Evolutionary conservation across 352 stramenopile genomes (phyloP).

Genomic region (Pythium aristosporum): DNA sequence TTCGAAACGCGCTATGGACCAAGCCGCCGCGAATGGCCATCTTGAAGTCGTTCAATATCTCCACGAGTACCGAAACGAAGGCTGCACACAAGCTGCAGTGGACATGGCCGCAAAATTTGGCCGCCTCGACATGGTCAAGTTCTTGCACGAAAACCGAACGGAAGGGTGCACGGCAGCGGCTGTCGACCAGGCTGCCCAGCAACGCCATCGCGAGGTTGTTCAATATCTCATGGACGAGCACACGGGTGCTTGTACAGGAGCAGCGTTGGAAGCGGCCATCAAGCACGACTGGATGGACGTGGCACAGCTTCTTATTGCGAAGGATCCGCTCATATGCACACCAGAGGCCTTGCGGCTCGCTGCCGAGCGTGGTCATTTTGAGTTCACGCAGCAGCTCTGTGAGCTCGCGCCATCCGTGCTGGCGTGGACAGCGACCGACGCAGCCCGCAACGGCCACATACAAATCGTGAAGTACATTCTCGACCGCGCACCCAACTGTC

Average conservation of each 20-base stretch:
- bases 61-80: not conserved
- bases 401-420: not conserved
- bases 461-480: constrained; percentile 1
- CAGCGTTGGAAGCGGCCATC: not conserved
- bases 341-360: not conserved
- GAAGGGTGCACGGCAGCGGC: not conserved
- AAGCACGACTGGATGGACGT: constrained; percentile 1
- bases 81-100: not conserved
- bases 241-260: not conserved
- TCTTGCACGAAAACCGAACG: not conserved
- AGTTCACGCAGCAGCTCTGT: not conserved
- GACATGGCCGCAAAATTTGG: not conserved
- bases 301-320: not conserved
- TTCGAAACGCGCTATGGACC: not conserved
- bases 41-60: not conserved
- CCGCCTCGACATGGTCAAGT: not conserved
- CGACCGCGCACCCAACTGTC: not conserved
- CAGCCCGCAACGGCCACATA: not conserved
- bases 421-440: not conserved
- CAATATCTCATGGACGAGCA: not conserved
- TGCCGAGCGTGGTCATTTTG: not conserved
- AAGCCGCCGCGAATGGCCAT: not conserved
- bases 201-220: not conserved
- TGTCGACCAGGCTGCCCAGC: not conserved
- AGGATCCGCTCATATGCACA: not conserved